Evolutionary conservation across 2,329 filamentous ascomycete genomes (phyloP).

Genomic region (Talaromyces sp.): DNA sequence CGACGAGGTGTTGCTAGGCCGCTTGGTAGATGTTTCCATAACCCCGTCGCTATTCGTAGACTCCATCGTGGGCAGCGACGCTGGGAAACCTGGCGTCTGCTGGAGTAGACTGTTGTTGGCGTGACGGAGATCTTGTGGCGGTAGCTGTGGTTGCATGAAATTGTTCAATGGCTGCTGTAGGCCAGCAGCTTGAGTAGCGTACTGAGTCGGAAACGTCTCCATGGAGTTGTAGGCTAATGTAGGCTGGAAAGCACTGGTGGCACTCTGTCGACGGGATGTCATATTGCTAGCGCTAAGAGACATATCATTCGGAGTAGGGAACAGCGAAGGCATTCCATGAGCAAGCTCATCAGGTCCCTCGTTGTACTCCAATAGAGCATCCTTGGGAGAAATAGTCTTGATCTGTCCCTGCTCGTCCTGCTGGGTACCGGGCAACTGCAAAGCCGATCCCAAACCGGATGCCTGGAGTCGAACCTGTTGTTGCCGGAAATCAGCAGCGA

Average conservation of each 20-base stretch:
- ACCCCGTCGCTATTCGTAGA: slow-evolving; percentile 27
- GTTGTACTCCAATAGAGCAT: slow-evolving; percentile 79
- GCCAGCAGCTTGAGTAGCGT: slow-evolving; percentile 38
- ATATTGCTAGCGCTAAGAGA: slow-evolving; percentile 38
- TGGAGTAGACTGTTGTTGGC: slow-evolving; percentile 30
- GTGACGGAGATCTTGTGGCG: slow-evolving; percentile 19
- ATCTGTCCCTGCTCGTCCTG: slow-evolving; percentile 44
- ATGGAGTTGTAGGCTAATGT: slow-evolving; percentile 35
- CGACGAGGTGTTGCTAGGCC: slow-evolving; percentile 62
- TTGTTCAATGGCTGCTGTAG: slow-evolving; percentile 49
- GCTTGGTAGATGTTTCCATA: slow-evolving; percentile 29
- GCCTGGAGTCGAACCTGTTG: slow-evolving; percentile 28
- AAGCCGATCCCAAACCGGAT: slow-evolving; percentile 37
- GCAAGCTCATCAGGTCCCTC: slow-evolving; percentile 66
- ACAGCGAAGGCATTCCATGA: slow-evolving; percentile 52
- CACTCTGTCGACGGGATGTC: slow-evolving; percentile 34
- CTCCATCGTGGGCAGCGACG: slow-evolving; percentile 46
- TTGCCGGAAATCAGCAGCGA: slow-evolving; percentile 44
- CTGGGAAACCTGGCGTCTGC: slow-evolving; percentile 53
- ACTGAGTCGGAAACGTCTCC: slow-evolving; percentile 39
- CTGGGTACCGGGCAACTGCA: slow-evolving; percentile 26
- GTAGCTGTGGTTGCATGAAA: slow-evolving; percentile 23
- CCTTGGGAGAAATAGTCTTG: slow-evolving; percentile 91
- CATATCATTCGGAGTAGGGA: slow-evolving; percentile 60
- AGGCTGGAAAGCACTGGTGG: slow-evolving; percentile 30